Conservation (phyloP, 2,329 filamentous ascomycete species). For the Sarocladium kiliense region DNA sequence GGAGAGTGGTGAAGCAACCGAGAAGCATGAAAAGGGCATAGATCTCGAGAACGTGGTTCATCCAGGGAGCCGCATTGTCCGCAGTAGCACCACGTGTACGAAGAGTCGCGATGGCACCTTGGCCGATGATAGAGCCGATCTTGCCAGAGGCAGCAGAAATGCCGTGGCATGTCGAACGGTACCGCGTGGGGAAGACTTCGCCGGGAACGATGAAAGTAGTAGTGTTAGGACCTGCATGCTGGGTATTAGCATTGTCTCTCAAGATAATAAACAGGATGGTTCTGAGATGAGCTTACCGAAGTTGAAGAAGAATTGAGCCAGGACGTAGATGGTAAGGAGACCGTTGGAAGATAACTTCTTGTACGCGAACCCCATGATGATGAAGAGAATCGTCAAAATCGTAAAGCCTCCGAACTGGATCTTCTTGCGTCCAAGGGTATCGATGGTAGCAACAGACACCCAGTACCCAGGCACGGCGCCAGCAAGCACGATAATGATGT, state of each 20-base stretch:
- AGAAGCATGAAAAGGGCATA: conserved; percentile 72
- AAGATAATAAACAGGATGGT: not conserved
- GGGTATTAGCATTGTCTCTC: too few species aligned
- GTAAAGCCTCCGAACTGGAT: conserved; percentile 64
- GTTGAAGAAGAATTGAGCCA: conserved; percentile 57
- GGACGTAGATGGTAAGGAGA: conserved; percentile 50
- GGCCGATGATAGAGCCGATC: conserved; percentile 52
- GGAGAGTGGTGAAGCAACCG: conserved; percentile 61
- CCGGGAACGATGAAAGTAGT: conserved; percentile 54
- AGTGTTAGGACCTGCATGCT: conserved; percentile 43
- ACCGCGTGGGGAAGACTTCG: conserved; percentile 52
- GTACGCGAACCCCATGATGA: conserved; percentile 60
- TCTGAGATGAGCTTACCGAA: conserved; percentile 37
- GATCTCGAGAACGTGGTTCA: conserved; percentile 74
- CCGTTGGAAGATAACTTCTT: conserved; percentile 44
- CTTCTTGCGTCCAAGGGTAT: conserved; percentile 70
- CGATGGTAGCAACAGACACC: conserved; percentile 69
- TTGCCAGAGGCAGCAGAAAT: conserved; percentile 52
- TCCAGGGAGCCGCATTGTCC: conserved; percentile 51
- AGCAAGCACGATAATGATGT: conserved; percentile 72
- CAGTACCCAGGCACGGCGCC: conserved; percentile 80
- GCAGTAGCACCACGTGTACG: conserved; percentile 38
- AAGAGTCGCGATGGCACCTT: conserved; percentile 52
- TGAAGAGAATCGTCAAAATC: conserved; percentile 56
- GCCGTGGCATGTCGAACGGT: conserved; percentile 52